These are phyloP conservation scores for Eucalyptus guilfoylei DNA, from an alignment of 345 rosid species.

Conservation along the genomic window DNA sequence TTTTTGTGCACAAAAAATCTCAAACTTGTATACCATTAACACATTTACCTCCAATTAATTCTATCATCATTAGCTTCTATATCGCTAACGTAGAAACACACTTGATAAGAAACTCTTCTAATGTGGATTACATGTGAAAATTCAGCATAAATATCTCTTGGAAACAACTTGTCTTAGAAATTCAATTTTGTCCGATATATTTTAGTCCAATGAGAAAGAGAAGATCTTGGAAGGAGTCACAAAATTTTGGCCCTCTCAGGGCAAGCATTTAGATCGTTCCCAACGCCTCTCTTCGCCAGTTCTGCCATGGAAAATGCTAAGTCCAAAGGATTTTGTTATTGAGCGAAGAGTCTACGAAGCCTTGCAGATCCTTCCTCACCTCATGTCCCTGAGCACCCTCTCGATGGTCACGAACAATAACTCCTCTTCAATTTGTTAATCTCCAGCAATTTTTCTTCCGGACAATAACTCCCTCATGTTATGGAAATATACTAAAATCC, in stretches of 20 bases:
- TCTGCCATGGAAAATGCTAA: not conserved
- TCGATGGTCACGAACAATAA: not conserved
- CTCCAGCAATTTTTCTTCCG: not conserved
- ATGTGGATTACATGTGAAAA: too few species aligned
- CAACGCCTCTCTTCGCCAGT: not conserved
- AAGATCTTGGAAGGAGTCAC: not conserved
- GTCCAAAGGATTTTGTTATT: not conserved
- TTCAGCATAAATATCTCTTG: too few species aligned
- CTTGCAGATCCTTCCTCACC: not conserved
- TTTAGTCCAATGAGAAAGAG: not conserved
- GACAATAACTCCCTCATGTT: not conserved
- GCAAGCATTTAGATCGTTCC: not conserved
- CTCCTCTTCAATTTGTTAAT: not conserved
- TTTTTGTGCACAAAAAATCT: too few species aligned
- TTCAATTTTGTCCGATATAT: not conserved
- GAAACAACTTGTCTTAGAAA: not conserved
- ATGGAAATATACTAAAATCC: not conserved
- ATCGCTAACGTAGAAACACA: accelerated
- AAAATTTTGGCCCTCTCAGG: not conserved
- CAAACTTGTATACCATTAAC: not conserved
- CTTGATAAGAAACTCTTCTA: not conserved
- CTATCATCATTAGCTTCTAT: not conserved
- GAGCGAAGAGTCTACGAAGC: not conserved
- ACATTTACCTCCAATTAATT: not conserved
- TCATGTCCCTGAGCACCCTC: not conserved